A percentile compares a stretch with the other conserved stretches of the same genome.
Conservation (phyloP, 331 rosid genomes). For the Cydonia oblonga region DNA sequence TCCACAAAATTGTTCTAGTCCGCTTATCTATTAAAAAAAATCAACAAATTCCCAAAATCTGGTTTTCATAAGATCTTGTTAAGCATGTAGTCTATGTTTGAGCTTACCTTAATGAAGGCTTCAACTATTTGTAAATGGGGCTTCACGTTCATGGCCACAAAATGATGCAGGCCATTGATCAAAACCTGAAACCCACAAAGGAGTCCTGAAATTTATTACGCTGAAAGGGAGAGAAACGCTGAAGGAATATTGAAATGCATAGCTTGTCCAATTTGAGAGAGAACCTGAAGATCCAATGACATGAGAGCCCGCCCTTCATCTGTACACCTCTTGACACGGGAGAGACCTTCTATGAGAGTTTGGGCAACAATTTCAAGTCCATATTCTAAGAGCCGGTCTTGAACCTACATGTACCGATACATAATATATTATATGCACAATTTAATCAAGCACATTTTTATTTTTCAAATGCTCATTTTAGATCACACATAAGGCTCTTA, state of each 20-base stretch:
- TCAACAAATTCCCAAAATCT: no score
- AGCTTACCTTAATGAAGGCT: slow-evolving; percentile 78
- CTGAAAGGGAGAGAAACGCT: not conserved
- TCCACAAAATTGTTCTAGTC: not conserved
- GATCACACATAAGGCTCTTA: not conserved
- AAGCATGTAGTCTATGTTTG: not conserved
- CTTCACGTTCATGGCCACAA: slow-evolving; percentile 62
- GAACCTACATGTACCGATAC: slow-evolving; percentile 36
- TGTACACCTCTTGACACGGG: slow-evolving; percentile 86
- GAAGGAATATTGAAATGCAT: not conserved
- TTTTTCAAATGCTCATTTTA: not conserved
- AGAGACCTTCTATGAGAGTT: slow-evolving; percentile 89
- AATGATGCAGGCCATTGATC: slow-evolving; percentile 90
- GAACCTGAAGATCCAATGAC: slow-evolving; percentile 94
- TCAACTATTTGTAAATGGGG: slow-evolving; percentile 83
- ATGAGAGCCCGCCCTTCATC: slow-evolving; percentile 97
- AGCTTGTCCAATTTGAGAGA: not conserved
- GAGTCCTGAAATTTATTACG: slow-evolving; percentile 7
- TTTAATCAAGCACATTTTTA: not conserved
- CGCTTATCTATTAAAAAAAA: not conserved
- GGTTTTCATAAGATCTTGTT: not conserved
- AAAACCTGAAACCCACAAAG: slow-evolving; percentile 57
- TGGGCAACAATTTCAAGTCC: slow-evolving; percentile 83
- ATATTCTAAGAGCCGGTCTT: slow-evolving; percentile 58
- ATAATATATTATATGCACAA: not conserved